phyloP scores from a whole-genome alignment of 2,329 filamentous ascomycete genomes.

The Alternaria sp. region DNA sequence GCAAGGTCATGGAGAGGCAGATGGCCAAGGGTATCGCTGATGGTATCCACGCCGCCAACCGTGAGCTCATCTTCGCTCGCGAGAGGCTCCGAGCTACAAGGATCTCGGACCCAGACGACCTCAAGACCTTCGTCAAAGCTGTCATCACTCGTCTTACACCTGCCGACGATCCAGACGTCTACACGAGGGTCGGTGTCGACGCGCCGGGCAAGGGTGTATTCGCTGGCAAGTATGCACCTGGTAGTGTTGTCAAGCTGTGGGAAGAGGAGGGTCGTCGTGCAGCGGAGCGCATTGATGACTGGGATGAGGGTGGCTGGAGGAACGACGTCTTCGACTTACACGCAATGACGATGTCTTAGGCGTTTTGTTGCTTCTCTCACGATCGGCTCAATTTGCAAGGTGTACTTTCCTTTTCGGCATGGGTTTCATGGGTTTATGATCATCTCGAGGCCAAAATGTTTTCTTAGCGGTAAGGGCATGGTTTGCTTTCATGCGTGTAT shows the following conservation, averaged over 20 bases:
- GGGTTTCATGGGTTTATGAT: background rate
- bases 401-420: background rate
- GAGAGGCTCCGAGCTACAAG: conserved; percentile 86
- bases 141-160: conserved; percentile 77
- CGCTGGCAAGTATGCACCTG: conserved; percentile 83
- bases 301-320: conserved; percentile 75
- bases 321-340: conserved; percentile 78
- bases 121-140: conserved; percentile 82
- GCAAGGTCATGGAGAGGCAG: conserved; percentile 78
- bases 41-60: conserved; percentile 74
- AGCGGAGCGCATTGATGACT: conserved; percentile 75
- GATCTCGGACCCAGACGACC: conserved; percentile 78
- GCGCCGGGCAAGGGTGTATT: conserved; percentile 71
- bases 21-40: conserved; percentile 74
- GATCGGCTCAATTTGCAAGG: background rate
- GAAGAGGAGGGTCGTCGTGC: conserved; percentile 76
- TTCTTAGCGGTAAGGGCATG: background rate
- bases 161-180: conserved; percentile 75
- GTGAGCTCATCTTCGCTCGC: conserved; percentile 84
- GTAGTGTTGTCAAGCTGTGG: conserved; percentile 89
- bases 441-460: background rate
- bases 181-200: conserved; percentile 73
- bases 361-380: background rate
- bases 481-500: background rate
- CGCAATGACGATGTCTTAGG: conserved; percentile 37